Percentiles rank a stretch among this genome's conserved stretches.
phyloP scores from a whole-genome alignment of 257 asterid species.

The Solanum sparsipilum region DNA sequence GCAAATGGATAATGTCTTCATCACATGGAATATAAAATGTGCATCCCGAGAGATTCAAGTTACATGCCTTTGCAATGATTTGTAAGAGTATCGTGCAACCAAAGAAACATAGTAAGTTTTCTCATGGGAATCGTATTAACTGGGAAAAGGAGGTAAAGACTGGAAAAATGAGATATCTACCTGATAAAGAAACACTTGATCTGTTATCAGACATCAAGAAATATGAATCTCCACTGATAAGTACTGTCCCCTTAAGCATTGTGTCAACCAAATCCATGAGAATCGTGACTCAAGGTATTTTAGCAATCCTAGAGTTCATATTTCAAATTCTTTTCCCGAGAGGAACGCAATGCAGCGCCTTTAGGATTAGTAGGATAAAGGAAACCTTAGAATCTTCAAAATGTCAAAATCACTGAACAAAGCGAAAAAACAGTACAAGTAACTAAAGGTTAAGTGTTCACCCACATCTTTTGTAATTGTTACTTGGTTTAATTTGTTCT shows the following conservation, averaged over 20 bases:
- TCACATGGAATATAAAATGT: conserved; percentile 4
- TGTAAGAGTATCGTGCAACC: too few relatives aligned
- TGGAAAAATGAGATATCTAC: background rate
- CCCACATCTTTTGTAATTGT: background rate
- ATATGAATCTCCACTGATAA: background rate
- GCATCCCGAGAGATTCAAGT: background rate
- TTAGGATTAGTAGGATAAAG: conserved; percentile 1
- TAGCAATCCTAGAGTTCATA: background rate
- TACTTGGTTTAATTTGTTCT: too few relatives aligned
- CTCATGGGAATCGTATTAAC: background rate
- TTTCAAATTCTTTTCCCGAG: background rate
- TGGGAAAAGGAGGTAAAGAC: too few relatives aligned
- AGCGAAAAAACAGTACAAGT: background rate
- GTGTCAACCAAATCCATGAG: background rate
- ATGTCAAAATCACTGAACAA: background rate
- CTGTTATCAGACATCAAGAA: background rate
- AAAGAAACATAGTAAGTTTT: too few relatives aligned
- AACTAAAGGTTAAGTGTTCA: background rate
- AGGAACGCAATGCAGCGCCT: background rate
- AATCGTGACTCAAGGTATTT: background rate
- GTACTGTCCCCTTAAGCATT: too few relatives aligned
- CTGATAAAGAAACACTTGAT: background rate
- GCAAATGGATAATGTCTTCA: background rate
- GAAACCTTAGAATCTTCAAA: conserved; percentile 14
- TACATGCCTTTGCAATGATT: too few relatives aligned